A percentile compares a stretch with the other conserved stretches of the same genome.
These are phyloP conservation scores for Areca catechu DNA, from an alignment of 176 grass and related monocot genomes.

Conservation along the genomic window DNA sequence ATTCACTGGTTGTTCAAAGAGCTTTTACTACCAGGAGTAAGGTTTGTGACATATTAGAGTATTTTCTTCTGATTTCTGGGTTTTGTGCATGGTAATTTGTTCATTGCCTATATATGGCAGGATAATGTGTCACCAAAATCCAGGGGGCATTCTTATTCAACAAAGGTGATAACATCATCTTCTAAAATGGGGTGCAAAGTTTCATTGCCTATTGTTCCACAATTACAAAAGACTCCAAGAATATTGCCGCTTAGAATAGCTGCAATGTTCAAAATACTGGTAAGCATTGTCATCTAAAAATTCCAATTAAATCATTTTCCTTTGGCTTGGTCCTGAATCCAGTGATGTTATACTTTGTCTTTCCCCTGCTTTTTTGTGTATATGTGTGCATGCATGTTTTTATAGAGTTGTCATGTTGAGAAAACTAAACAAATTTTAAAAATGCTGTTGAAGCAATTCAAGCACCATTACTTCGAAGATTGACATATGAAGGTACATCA, in stretches of 20 bases:
- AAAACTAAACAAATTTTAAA: too few relatives aligned
- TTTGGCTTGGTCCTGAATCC: too few relatives aligned
- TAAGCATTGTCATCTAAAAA: slow-evolving; percentile 16
- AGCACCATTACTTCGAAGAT: too few relatives aligned
- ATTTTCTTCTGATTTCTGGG: slow-evolving; percentile 8
- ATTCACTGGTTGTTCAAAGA: slow-evolving; percentile 79
- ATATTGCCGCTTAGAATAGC: slow-evolving; percentile 56
- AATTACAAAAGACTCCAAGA: slow-evolving; percentile 48
- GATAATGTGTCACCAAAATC: slow-evolving; percentile 48
- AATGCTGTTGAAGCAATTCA: too few relatives aligned
- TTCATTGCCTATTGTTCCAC: slow-evolving; percentile 35
- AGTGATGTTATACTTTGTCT: too few relatives aligned
- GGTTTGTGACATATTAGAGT: slow-evolving; percentile 32
- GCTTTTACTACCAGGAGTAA: slow-evolving; percentile 70
- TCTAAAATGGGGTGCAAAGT: slow-evolving; percentile 27
- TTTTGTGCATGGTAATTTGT: not conserved
- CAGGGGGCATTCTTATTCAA: slow-evolving; percentile 53
- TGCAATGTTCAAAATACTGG: slow-evolving; percentile 94
- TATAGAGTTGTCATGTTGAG: too few relatives aligned
- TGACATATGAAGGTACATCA: too few relatives aligned
- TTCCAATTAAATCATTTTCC: too few relatives aligned
- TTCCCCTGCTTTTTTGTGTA: too few relatives aligned
- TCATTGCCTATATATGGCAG: slow-evolving; percentile 24
- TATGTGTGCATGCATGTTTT: too few relatives aligned
- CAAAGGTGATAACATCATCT: slow-evolving; percentile 60